Conservation (phyloP, 331 rosid genomes). For the Cydonia oblonga region DNA sequence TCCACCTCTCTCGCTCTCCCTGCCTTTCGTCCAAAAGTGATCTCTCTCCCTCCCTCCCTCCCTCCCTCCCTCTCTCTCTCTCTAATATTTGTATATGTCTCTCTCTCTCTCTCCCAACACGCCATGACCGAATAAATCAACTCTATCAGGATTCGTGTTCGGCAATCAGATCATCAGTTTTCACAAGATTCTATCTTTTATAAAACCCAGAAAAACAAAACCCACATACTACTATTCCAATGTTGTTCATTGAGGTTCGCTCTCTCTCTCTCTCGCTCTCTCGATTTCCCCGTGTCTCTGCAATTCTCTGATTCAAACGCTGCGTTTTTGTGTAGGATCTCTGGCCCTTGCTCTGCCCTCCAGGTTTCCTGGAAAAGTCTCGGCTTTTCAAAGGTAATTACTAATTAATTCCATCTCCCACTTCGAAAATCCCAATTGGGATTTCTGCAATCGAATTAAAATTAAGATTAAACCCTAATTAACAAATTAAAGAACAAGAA, state of each 20-base stretch:
- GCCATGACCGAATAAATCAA: background rate
- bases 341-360: constrained; percentile 38
- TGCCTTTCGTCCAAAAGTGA: constrained; percentile 23
- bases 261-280: background rate
- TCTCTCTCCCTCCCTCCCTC: background rate
- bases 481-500: background rate
- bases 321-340: constrained; percentile 34
- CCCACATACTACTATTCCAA: constrained; percentile 12
- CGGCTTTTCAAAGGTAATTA: constrained; percentile 38
- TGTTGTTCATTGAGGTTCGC: constrained; percentile 54
- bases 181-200: background rate
- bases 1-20: background rate
- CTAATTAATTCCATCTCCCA: background rate
- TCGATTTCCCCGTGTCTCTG: background rate
- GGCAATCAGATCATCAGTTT: background rate
- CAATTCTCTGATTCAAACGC: background rate
- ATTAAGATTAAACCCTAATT: background rate
- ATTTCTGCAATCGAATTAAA: background rate
- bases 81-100: background rate
- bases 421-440: background rate
- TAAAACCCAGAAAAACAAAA: background rate
- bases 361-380: constrained; percentile 14
- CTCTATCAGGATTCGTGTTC: background rate
- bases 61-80: background rate
- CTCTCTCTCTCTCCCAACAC: background rate